Conservation (phyloP, 2,329 filamentous ascomycete genomes). For the Aspergillus ochraceus region DNA sequence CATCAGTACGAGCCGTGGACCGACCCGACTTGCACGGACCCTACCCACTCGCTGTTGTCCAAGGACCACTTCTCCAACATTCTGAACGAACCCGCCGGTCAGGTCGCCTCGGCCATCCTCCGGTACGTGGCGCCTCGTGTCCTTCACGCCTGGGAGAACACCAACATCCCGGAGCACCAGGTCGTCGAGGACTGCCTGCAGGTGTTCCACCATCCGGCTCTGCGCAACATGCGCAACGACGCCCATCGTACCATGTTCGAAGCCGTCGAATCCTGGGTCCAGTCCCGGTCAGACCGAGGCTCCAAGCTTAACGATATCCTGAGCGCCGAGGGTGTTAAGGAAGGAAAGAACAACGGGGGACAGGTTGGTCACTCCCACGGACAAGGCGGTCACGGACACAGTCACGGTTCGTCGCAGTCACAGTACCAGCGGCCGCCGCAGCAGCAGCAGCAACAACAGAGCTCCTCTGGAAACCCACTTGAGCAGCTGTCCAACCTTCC, state of each 20-base stretch:
- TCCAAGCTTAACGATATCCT: constrained; percentile 72
- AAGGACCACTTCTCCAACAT: constrained; percentile 84
- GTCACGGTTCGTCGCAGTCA: constrained; percentile 22
- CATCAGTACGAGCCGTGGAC: constrained; percentile 80
- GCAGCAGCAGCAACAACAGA: constrained; percentile 25
- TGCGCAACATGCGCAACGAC: constrained; percentile 72
- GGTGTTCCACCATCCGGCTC: constrained; percentile 87
- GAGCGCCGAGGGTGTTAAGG: constrained; percentile 77
- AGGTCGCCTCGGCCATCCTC: constrained; percentile 71
- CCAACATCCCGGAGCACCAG: constrained; percentile 76
- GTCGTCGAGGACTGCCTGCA: constrained; percentile 77
- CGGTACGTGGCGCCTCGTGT: constrained; percentile 86
- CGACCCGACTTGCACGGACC: constrained; percentile 71
- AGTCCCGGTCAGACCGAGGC: constrained; percentile 65
- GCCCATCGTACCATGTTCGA: constrained; percentile 87
- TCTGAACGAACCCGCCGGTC: constrained; percentile 73
- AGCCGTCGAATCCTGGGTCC: constrained; percentile 78
- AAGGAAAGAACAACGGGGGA: constrained; percentile 66
- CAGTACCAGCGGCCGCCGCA: constrained; percentile 21
- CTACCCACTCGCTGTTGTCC: constrained; percentile 78
- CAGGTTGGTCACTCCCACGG: constrained; percentile 32
- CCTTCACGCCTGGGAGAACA: constrained; percentile 90
- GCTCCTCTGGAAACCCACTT: constrained; percentile 27
- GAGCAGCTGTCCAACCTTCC: constrained; percentile 34
- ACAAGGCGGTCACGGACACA: constrained; percentile 23